Evolutionary conservation across 2,329 filamentous ascomycete species (phyloP), one percentile per base, ranked within the genome.

Genomic region (Diaporthe citri): DNA sequence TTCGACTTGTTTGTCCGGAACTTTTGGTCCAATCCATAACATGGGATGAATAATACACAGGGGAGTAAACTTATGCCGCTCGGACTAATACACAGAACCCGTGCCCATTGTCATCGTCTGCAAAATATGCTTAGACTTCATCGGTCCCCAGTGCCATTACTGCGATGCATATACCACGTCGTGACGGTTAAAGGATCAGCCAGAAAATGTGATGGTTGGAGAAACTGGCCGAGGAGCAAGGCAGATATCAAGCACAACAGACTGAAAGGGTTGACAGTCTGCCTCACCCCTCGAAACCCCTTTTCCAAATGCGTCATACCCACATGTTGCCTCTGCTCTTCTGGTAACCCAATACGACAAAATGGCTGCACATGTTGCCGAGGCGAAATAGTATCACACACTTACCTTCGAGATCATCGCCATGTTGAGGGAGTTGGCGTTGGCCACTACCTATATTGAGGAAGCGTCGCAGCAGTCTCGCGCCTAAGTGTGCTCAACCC

Each of bases 21-120:
- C 13, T 51, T 6, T 2, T 52, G 28, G 28, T 39, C 31, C 43
- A 36, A 51, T 52, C 3, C 20, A 36, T 6, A 20, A 67, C 62
- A 36, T 67, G 46, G 31, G 31, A 51, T 22, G 62, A 31, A 67
- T 36, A 22, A 51, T 13, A 2, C 7, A 31, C 43, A 25, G 43
- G 62, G 62, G 46, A 36, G 43, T 34, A 66, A 48, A 46, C 28
- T 34, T 66, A 36, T 36, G 62, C 43, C 43, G 43, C 46, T 67
- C 62, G 46, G 62, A 67, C 62, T 36, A 67, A 67, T 52, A 51
- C 0, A 10, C 22, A 39, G 22, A 36, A 22, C 15, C 62, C 31
- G 8, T 51, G 20, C 60, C 34, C 22, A 51, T 51, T 8, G 9
- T 31, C 25, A 48, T 12, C 12, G 41, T 36, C 31, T 12, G 20